Evolutionary conservation across 78 protist species (phyloP).

Genomic region (Dictyostelium firmibasis): DNA sequence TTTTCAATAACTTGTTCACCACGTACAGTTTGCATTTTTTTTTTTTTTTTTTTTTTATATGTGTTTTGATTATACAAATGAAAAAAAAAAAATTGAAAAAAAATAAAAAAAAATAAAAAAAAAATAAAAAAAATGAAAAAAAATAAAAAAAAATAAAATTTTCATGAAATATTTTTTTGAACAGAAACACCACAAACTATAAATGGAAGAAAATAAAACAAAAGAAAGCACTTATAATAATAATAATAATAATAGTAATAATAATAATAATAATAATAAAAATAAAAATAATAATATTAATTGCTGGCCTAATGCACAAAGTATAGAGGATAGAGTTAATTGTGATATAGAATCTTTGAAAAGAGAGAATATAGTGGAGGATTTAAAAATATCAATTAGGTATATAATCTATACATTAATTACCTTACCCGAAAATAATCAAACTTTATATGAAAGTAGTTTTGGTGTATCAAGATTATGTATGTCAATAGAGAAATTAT

Average conservation of each 20-base stretch:
- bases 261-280: no score
- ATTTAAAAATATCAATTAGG: constrained; percentile 36
- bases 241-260: no score
- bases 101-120: not conserved
- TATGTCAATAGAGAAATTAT: constrained; percentile 41
- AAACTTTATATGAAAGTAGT: not conserved
- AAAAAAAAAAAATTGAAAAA: not conserved
- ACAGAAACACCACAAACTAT: not conserved
- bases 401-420: constrained; percentile 14
- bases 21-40: not conserved
- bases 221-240: no score
- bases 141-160: not conserved
- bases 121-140: not conserved
- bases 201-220: not conserved
- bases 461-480: constrained; percentile 53
- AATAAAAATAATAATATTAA: no score
- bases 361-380: constrained; percentile 21
- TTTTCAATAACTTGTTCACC: constrained; percentile 10
- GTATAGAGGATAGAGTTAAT: not conserved
- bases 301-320: not conserved
- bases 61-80: not conserved
- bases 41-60: not conserved
- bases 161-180: not conserved
- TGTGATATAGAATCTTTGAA: not conserved
- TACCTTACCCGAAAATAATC: not conserved